These are phyloP conservation scores for Diaporthe sp. DNA, from an alignment of 2,329 filamentous ascomycete genomes.

Conservation along the genomic window DNA sequence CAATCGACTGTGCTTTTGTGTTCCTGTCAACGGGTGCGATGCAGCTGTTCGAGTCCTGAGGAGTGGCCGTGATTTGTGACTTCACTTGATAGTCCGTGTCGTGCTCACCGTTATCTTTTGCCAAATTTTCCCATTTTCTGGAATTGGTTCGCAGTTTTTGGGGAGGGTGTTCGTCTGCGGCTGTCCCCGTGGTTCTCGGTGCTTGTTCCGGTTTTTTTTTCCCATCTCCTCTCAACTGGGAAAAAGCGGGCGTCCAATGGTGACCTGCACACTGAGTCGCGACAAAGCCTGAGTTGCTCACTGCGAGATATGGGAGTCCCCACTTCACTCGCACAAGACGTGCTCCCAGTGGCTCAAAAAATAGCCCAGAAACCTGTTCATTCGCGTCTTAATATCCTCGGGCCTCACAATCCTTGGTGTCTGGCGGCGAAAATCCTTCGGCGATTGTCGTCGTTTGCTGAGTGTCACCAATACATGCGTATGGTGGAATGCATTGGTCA, in stretches of 20 bases:
- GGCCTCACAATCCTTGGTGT: background rate
- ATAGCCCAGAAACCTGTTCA: background rate
- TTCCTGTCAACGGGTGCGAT: background rate
- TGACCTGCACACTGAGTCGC: constrained; percentile 18
- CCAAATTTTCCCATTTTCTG: too few relatives aligned
- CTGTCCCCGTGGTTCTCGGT: background rate
- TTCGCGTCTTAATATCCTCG: background rate
- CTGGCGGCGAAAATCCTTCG: too few relatives aligned
- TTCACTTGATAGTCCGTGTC: background rate
- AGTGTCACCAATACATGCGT: background rate
- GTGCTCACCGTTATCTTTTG: background rate
- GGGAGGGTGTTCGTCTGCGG: background rate
- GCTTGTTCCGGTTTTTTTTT: background rate
- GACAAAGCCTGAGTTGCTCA: constrained; percentile 8
- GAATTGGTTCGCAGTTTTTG: background rate
- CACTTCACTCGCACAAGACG: constrained; percentile 2
- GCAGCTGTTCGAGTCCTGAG: background rate
- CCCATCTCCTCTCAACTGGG: background rate
- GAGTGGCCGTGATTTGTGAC: background rate
- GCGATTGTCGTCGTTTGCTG: background rate
- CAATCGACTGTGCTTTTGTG: background rate
- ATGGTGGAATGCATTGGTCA: background rate
- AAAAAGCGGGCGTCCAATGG: constrained; percentile 20
- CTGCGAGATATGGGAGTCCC: constrained; percentile 7
- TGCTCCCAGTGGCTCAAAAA: background rate